Base-by-base conservation (phyloP, 352 stramenopile genomes). In the Phytopythium boreale region DNA sequence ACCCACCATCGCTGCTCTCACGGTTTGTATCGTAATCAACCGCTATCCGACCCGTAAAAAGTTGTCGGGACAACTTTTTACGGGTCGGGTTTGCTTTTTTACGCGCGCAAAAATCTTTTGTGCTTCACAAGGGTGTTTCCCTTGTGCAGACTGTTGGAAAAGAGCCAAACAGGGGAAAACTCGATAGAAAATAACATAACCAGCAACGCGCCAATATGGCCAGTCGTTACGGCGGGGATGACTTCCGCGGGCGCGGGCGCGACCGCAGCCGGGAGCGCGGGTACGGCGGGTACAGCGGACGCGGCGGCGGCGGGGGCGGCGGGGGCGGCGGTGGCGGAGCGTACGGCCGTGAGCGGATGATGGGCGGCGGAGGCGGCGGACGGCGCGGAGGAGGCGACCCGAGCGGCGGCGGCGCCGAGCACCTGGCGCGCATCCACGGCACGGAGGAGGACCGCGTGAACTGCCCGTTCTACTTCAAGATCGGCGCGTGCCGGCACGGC, bases 391-490 rank as follows among this genome's bases (percentile, higher is more conserved):
- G 85, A 20, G 74, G 74, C 9, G 87, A 95, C 29, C 77, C 86
- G 66, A 88, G 78, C 44, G 87, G 87, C 39, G 91, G 90, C 22
- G 90, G 90, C 20, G 97, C 97, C 22, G 95, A 98, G 64, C 95
- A 99, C 79, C 82, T 99, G 52, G 97, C 97, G 43, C 85, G 96
- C 44, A 99, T 99, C 69, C 97, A 99, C 80, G 97, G 97, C 39
- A 99, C 97, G 14, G 97, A 99, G 76, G 97, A 99, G 74, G 87
- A 96, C 68, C 86, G 86, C 43, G 93, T 99, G 51, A 99, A 99
- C 81, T 99, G 98, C 77, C 97, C 98, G 53, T 99, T 99, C 78
- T 99, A 99, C 80, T 99, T 99, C 81, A 99, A 99, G 87, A 99
- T 99, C 55, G 98, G 98, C 37, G 97, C 97, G 27, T 99, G 98